These are phyloP conservation scores for Crassisporium funariophilum DNA, from an alignment of 768 basidiomycete species.

Conservation along the genomic window DNA sequence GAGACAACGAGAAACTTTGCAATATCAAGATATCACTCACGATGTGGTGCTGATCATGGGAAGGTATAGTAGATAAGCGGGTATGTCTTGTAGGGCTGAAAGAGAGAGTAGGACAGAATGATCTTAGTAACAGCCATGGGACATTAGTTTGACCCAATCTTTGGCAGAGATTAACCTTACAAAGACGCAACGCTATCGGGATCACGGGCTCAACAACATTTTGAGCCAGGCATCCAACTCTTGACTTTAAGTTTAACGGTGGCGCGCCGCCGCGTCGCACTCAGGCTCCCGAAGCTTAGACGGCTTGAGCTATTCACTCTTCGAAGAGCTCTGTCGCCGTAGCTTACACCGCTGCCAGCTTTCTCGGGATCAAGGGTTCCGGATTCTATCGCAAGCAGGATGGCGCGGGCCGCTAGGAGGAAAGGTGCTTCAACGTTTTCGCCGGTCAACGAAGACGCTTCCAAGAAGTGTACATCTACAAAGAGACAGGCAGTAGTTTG, in stretches of 20 bases:
- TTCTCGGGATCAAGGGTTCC: conserved; percentile 92
- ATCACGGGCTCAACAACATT: conserved; percentile 58
- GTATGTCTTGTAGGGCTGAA: conserved; percentile 13
- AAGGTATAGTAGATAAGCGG: conserved; percentile 24
- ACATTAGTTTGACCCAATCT: too few species aligned
- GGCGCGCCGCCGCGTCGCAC: conserved; percentile 62
- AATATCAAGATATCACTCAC: conserved; percentile 18
- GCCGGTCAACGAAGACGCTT: conserved; percentile 88
- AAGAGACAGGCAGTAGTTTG: conserved; percentile 6
- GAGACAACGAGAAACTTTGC: conserved; percentile 5
- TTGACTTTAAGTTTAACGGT: conserved; percentile 62
- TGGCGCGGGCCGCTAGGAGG: conserved; percentile 80
- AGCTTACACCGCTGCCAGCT: conserved; percentile 93
- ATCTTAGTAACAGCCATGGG: conserved; percentile 1
- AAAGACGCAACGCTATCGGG: conserved; percentile 2
- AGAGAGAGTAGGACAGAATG: conserved; percentile 6
- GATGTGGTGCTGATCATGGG: conserved; percentile 19
- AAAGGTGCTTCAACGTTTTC: conserved; percentile 97
- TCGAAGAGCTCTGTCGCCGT: conserved; percentile 90
- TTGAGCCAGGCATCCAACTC: conserved; percentile 63
- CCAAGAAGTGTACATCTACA: conserved; percentile 89
- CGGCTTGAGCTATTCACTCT: conserved; percentile 91
- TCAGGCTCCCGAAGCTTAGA: conserved; percentile 82
- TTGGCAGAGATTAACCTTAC: conserved; percentile 7
- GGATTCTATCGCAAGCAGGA: conserved; percentile 88